Evolutionary conservation across 805 yeast genomes (phyloP).

Genomic region (Nakazawaea anatomiae): DNA sequence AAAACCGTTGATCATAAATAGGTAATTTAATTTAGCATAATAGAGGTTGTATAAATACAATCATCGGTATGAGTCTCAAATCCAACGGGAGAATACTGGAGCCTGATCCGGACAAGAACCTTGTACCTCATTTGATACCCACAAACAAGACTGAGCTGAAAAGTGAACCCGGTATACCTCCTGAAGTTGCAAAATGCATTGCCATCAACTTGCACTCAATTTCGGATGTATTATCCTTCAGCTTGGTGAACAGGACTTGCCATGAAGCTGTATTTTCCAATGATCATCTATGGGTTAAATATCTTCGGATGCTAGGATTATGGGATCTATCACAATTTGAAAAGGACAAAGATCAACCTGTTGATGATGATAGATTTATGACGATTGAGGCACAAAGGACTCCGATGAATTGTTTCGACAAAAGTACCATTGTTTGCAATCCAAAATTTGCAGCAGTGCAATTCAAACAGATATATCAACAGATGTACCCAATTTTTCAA

Average conservation of each 20-base stretch:
- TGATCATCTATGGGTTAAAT: constrained; percentile 20
- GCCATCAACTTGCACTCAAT: constrained; percentile 17
- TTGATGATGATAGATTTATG: not conserved
- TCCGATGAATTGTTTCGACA: constrained; percentile 11
- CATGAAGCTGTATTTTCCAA: constrained; percentile 17
- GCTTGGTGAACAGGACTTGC: constrained; percentile 20
- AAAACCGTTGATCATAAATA: too few relatives aligned
- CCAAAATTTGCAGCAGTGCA: not conserved
- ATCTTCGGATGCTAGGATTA: constrained; percentile 16
- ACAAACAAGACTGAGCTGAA: not conserved
- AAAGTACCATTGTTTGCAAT: not conserved
- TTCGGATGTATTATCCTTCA: constrained; percentile 21
- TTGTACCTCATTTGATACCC: not conserved
- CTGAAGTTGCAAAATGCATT: constrained; percentile 9
- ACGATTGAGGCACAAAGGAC: not conserved
- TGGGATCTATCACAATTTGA: constrained; percentile 15
- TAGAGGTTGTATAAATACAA: too few relatives aligned
- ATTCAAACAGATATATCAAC: constrained; percentile 21
- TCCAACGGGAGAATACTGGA: not conserved
- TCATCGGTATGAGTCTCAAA: not conserved
- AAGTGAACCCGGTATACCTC: not conserved
- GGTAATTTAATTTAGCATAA: too few relatives aligned
- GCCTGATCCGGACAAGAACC: not conserved
- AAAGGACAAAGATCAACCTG: not conserved
- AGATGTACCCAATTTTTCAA: constrained; percentile 22